These are phyloP conservation scores for Phycomyces nitens DNA, from an alignment of 192 early-diverging fungal genomes.

Conservation along the genomic window DNA sequence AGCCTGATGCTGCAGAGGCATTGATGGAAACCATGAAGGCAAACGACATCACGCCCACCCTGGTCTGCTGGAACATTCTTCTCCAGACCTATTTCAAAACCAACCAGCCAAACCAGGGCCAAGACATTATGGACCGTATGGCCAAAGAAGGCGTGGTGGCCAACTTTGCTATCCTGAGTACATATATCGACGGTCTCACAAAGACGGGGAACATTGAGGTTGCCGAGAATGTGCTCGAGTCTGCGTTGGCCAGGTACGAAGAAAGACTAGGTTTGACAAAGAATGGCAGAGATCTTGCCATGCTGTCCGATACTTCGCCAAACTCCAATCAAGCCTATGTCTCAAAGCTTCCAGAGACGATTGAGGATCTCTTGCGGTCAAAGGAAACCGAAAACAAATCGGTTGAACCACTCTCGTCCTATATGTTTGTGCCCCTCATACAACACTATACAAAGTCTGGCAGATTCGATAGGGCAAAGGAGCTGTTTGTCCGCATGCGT, in stretches of 20 bases:
- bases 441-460: conserved; percentile 37
- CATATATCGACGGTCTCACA: conserved; percentile 41
- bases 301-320: neutral
- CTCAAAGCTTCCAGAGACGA: conserved; percentile 2
- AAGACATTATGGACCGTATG: conserved; percentile 42
- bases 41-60: conserved; percentile 34
- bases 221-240: conserved; percentile 18
- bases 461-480: conserved; percentile 24
- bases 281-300: neutral
- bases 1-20: conserved; percentile 33
- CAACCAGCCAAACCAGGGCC: conserved; percentile 32
- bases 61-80: conserved; percentile 44
- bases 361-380: conserved; percentile 23
- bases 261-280: too few species aligned
- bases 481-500: conserved; percentile 41
- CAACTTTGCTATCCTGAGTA: conserved; percentile 40
- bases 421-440: conserved; percentile 46
- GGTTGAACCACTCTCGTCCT: conserved; percentile 10
- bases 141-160: conserved; percentile 36
- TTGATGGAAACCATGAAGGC: conserved; percentile 43
- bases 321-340: neutral
- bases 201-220: conserved; percentile 31
- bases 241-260: neutral
- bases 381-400: neutral
- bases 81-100: conserved; percentile 45